Base-by-base conservation (phyloP, 805 yeast genomes). In the Diddensiella caesifluorescens region DNA sequence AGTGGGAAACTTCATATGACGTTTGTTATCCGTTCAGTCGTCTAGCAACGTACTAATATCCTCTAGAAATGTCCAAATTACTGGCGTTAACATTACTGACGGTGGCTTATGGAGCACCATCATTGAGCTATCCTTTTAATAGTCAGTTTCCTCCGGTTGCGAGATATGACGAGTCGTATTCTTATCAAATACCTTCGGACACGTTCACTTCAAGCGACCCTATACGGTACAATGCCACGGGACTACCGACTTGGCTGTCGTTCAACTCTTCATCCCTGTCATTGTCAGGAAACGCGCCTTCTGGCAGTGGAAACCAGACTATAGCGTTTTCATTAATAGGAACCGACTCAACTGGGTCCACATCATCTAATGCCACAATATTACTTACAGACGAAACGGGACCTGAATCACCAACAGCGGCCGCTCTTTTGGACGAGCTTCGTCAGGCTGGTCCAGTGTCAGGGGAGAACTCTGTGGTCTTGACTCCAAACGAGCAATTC, bases 81-180 rank as follows among this genome's bases (percentile, higher is more conserved):
- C 28, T 44, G 26, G 39, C 41, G 22, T 33, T 38, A 3, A 27
- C 22, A 33, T 34, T 47, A 34, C 39, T 47, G 30, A 35, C 45
- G 16, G 43, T 52, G 7, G 51, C 47, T 29, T 47, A 44, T 35
- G 75, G 77, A 9, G 64, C 73, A 27, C 79, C 85, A 4, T 67
- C 70, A 39, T 68, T 73, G 29, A 84, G 83, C 34, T 85, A 81
- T 68, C 89, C 95, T n/a, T 77, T 88, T 57, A 64, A 73, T 49
- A 78, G 79, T 57, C 98, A 90, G 64, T 70, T 80, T 18, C 97
- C 97, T 4, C 82, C 87, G 25, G 85, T 92, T 10, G 97, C 95
- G 3, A 71, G 94, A 44, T 75, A 77, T 12, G 75, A 75, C 45
- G 69, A 75, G 52, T 51, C 59, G 2, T 90, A 81, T 63, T 51